Evolutionary conservation across 768 basidiomycete species (phyloP).

Genomic region (Asterophora parasitica): DNA sequence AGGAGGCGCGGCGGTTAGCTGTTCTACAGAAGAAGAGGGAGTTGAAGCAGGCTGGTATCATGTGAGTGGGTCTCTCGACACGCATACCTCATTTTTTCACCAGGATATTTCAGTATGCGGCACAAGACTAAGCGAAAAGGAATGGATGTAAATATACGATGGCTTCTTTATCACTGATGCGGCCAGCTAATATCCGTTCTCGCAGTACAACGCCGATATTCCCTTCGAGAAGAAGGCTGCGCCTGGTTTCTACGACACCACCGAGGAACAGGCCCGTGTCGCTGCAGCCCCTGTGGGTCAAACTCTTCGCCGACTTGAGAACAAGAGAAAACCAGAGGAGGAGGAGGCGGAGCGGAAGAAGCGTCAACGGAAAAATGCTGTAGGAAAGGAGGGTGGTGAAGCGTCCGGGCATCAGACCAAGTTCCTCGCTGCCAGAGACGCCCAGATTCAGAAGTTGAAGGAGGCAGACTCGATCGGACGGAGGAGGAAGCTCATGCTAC

Average conservation of each 20-base stretch:
- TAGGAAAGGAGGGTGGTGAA: constrained; percentile 61
- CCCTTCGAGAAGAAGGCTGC: constrained; percentile 98
- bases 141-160: constrained; percentile 73
- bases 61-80: constrained; percentile 43
- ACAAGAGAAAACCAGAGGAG: constrained; percentile 91
- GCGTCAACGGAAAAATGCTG: constrained; percentile 63
- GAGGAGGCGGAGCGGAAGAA: constrained; percentile 94
- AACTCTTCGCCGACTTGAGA: constrained; percentile 85
- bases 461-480: constrained; percentile 95
- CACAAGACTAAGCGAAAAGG: constrained; percentile 94
- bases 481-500: constrained; percentile 78
- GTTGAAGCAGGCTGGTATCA: constrained; percentile 96
- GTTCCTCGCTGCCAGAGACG: constrained; percentile 94
- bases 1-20: constrained; percentile 91
- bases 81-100: constrained; percentile 5
- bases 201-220: constrained; percentile 94
- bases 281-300: constrained; percentile 90
- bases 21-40: constrained; percentile 97
- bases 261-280: constrained; percentile 85
- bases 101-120: constrained; percentile 58
- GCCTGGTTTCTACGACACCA: constrained; percentile 94
- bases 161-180: background rate
- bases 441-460: constrained; percentile 96
- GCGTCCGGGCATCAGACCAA: constrained; percentile 73
- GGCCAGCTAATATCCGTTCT: constrained; percentile 5